Conservation (phyloP, 1,284 basidiomycete genomes). For the Ganoderma lucidum region DNA sequence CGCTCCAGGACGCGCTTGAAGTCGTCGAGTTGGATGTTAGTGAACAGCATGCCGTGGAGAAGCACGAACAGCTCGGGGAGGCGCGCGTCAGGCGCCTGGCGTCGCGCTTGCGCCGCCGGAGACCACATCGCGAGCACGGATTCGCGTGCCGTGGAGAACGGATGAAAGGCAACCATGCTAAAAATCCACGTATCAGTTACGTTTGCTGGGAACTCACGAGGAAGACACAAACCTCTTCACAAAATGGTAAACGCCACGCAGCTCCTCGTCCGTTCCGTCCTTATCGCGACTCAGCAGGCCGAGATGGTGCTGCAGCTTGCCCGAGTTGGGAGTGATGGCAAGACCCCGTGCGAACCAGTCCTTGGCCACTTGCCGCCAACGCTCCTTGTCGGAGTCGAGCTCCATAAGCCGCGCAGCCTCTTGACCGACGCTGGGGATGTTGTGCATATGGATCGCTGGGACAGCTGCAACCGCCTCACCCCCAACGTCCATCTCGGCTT, state of each 20-base stretch:
- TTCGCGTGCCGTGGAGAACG: slow-evolving; percentile 88
- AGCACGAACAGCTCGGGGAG: slow-evolving; percentile 89
- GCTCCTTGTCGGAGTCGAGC: slow-evolving; percentile 90
- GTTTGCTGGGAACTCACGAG: slow-evolving; percentile 11
- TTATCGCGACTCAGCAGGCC: slow-evolving; percentile 87
- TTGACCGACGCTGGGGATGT: slow-evolving; percentile 81
- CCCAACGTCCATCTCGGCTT: slow-evolving; percentile 31
- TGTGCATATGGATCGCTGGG: slow-evolving; percentile 20
- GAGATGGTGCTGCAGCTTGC: slow-evolving; percentile 95
- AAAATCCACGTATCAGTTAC: not conserved
- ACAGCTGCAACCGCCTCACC: slow-evolving; percentile 29
- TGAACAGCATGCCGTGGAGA: slow-evolving; percentile 96
- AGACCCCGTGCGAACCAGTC: slow-evolving; percentile 95
- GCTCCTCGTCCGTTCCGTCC: slow-evolving; percentile 87
- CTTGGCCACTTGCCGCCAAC: slow-evolving; percentile 89
- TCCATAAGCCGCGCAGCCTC: slow-evolving; percentile 89
- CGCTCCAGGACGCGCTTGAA: slow-evolving; percentile 84
- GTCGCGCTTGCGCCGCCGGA: slow-evolving; percentile 72
- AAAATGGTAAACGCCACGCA: slow-evolving; percentile 92
- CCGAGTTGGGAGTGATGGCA: slow-evolving; percentile 88
- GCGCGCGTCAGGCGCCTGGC: slow-evolving; percentile 78
- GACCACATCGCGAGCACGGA: slow-evolving; percentile 90
- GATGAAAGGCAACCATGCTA: slow-evolving; percentile 90
- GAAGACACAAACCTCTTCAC: slow-evolving; percentile 80
- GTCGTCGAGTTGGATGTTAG: slow-evolving; percentile 92